Evolutionary conservation across 108 stramenopile genomes (phyloP).

Genomic region (Epithemia pelagica): DNA sequence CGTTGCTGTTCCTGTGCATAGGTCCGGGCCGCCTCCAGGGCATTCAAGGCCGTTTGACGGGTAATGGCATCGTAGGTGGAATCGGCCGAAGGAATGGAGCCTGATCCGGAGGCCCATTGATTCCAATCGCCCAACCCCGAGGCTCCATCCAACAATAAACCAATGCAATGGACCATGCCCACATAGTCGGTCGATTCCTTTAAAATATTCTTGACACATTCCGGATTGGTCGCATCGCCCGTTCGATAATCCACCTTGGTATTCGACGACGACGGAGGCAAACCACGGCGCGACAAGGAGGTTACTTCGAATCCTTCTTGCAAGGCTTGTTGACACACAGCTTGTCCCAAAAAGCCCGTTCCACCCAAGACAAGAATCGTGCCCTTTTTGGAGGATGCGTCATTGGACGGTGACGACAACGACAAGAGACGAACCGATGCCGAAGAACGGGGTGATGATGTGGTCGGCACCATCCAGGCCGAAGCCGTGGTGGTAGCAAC

Average conservation of each 20-base stretch:
- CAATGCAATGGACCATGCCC: constrained; percentile 43
- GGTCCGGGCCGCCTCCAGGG: constrained; percentile 46
- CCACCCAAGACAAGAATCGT: constrained; percentile 26
- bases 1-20: constrained; percentile 19
- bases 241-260: constrained; percentile 32
- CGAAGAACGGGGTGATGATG: too few relatives aligned
- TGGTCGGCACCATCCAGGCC: too few relatives aligned
- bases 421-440: neutral
- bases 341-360: constrained; percentile 44
- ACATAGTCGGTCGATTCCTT: constrained; percentile 23
- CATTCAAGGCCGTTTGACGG: constrained; percentile 67
- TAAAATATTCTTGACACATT: constrained; percentile 27
- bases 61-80: constrained; percentile 83
- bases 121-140: constrained; percentile 62
- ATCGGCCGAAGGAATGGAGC: constrained; percentile 54
- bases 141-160: constrained; percentile 68
- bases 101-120: constrained; percentile 61
- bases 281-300: constrained; percentile 38
- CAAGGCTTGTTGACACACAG: constrained; percentile 30
- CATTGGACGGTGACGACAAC: neutral
- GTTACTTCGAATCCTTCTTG: constrained; percentile 38
- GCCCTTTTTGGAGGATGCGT: constrained; percentile 6
- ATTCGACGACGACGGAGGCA: constrained; percentile 8
- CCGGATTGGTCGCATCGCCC: constrained; percentile 35
- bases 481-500: too few relatives aligned